Conservation (phyloP, 371 early-diverging fungal species). For the Cokeromyces recurvatus region DNA sequence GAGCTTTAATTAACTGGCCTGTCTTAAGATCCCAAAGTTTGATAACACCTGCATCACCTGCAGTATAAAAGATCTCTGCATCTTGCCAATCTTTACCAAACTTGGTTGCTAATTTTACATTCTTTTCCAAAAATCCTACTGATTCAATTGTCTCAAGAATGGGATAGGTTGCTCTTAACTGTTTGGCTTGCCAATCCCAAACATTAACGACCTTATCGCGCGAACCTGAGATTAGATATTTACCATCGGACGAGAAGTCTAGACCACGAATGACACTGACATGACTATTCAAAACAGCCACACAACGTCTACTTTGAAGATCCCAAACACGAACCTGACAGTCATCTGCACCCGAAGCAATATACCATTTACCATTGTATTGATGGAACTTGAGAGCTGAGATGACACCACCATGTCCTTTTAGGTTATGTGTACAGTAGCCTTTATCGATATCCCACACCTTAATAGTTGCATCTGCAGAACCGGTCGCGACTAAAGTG, state of each 20-base stretch:
- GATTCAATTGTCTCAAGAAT: slow-evolving; percentile 78
- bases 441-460: slow-evolving; percentile 94
- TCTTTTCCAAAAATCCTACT: slow-evolving; percentile 58
- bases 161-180: slow-evolving; percentile 80
- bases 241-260: slow-evolving; percentile 71
- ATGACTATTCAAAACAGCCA: slow-evolving; percentile 77
- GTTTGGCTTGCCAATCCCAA: slow-evolving; percentile 76
- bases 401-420: slow-evolving; percentile 89
- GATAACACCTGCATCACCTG: slow-evolving; percentile 76
- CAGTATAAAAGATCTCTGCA: slow-evolving; percentile 71
- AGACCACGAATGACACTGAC: slow-evolving; percentile 90
- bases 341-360: slow-evolving; percentile 88
- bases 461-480: slow-evolving; percentile 92
- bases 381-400: slow-evolving; percentile 82
- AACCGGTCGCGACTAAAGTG: slow-evolving; percentile 92
- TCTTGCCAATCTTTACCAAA: slow-evolving; percentile 33
- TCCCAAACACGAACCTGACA: slow-evolving; percentile 90
- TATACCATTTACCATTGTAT: slow-evolving; percentile 50
- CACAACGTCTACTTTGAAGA: slow-evolving; percentile 65
- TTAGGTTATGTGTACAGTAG: slow-evolving; percentile 93
- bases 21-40: slow-evolving; percentile 69
- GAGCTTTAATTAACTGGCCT: slow-evolving; percentile 56
- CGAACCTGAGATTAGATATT: slow-evolving; percentile 80
- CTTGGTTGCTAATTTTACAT: slow-evolving; percentile 27
- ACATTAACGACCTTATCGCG: slow-evolving; percentile 94